Evolutionary conservation across 139 green algal genomes (phyloP), one percentile per base, ranked within the genome.

Genomic region (Micractinium sp.): DNA sequence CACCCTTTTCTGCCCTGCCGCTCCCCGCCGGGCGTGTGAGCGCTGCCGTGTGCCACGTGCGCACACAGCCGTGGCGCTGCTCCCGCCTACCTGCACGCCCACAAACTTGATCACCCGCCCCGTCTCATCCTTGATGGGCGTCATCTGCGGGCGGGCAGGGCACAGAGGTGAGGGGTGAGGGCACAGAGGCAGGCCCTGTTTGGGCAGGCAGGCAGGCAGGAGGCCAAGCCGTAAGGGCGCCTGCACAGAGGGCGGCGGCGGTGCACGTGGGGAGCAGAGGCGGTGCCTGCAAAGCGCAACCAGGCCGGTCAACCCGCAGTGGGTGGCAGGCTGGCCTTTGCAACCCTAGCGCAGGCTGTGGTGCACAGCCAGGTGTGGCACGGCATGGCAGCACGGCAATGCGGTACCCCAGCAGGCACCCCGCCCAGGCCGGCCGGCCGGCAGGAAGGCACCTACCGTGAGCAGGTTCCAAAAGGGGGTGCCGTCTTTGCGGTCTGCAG

Each of bases 381-480:
- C n/a, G n/a, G n/a, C n/a, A n/a, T n/a, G n/a, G n/a, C n/a, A n/a
- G n/a, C n/a, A n/a, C n/a, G n/a, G n/a, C n/a, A n/a, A n/a, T n/a
- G n/a, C n/a, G n/a, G n/a, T n/a, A n/a, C n/a, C n/a, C n/a, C n/a
- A n/a, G n/a, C n/a, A n/a, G n/a, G n/a, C n/a, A n/a, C n/a, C n/a
- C n/a, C n/a, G n/a, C n/a, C n/a, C 47, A 56, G 47, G 47, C 47
- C 5, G 47, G 9, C 9, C 7, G 47, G 47, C 47, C 5, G 47
- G 47, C 47, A 56, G 47, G 90, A 99, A 97, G 71, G 98, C 97
- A 35, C 96, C 97, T 85, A 99, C 94, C 20, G 96, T 98, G 67
- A 99, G 95, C 88, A 99, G 93, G 93, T 99, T 99, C 97, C 97
- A 99, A 88, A 99, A 99, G 31, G 96, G 95, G 35, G 95, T 98